A percentile compares a stretch with the other conserved stretches of the same genome.
Evolutionary conservation across 768 basidiomycete species (phyloP).

Genomic region (Tulasnella sp.): DNA sequence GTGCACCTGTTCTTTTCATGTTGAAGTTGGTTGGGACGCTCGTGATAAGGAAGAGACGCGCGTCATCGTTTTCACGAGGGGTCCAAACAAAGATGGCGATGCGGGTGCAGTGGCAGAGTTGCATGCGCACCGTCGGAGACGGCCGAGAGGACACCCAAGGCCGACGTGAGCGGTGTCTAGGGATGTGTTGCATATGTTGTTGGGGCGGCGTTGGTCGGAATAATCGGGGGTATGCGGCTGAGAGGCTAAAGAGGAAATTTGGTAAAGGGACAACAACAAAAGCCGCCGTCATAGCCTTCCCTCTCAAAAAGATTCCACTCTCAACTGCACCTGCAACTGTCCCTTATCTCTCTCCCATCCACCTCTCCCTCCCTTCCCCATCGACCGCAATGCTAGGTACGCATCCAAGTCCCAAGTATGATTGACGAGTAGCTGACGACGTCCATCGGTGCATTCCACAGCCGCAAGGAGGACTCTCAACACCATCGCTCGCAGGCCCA

Average conservation of each 20-base stretch:
- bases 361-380: background rate
- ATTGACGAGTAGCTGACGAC: background rate
- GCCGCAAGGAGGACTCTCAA: background rate
- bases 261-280: background rate
- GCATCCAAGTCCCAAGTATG: background rate
- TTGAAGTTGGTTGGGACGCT: background rate
- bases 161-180: background rate
- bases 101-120: background rate
- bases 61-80: background rate
- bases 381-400: background rate
- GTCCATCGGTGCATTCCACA: background rate
- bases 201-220: background rate
- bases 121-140: background rate
- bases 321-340: background rate
- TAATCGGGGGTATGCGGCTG: background rate
- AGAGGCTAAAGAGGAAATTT: background rate
- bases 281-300: background rate
- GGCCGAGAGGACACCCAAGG: background rate
- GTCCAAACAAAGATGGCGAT: background rate
- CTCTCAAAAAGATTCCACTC: constrained; percentile 3
- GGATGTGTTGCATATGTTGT: background rate
- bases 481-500: background rate
- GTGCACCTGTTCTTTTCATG: background rate
- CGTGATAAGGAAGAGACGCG: background rate
- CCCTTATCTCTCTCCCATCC: background rate